These are phyloP conservation scores for Capsella bursapastoris DNA, from an alignment of 345 rosid genomes.

Conservation along the genomic window DNA sequence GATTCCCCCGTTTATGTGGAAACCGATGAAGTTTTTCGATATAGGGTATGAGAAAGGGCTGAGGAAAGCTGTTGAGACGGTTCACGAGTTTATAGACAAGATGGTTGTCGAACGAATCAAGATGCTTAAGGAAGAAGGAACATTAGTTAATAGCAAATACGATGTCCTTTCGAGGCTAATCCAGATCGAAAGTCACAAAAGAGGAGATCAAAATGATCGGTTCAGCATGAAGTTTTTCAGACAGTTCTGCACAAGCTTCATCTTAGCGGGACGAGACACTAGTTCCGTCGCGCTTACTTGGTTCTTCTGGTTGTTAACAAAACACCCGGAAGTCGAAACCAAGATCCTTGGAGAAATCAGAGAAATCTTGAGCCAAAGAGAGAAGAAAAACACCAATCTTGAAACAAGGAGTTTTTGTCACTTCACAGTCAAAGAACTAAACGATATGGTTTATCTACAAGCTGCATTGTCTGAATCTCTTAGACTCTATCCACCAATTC, in stretches of 20 bases:
- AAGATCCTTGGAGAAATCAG: conserved; percentile 54
- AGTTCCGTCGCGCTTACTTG: conserved; percentile 73
- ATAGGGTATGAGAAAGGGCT: conserved; percentile 67
- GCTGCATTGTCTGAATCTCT: conserved; percentile 77
- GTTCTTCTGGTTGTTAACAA: conserved; percentile 74
- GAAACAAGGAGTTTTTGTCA: conserved; percentile 2
- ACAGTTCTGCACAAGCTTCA: conserved; percentile 70
- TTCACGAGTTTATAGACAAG: conserved; percentile 62
- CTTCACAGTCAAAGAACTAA: conserved; percentile 60
- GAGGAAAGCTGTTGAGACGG: conserved; percentile 57
- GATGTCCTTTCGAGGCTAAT: conserved; percentile 74
- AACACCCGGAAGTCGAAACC: conserved; percentile 60
- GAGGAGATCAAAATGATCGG: conserved; percentile 30
- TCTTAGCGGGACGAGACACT: conserved; percentile 84
- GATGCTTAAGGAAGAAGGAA: conserved; percentile 37
- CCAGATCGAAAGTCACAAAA: conserved; percentile 43
- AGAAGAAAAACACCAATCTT: neutral
- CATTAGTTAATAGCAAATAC: conserved; percentile 43
- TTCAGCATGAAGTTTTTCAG: conserved; percentile 52
- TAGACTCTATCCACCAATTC: conserved; percentile 77
- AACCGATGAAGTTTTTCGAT: conserved; percentile 62
- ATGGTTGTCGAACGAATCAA: conserved; percentile 49
- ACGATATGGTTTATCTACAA: conserved; percentile 67
- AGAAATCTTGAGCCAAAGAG: conserved; percentile 36
- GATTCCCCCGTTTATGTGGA: conserved; percentile 71